phyloP scores from a whole-genome alignment of 805 yeast species.

The Priceomyces carsonii region DNA sequence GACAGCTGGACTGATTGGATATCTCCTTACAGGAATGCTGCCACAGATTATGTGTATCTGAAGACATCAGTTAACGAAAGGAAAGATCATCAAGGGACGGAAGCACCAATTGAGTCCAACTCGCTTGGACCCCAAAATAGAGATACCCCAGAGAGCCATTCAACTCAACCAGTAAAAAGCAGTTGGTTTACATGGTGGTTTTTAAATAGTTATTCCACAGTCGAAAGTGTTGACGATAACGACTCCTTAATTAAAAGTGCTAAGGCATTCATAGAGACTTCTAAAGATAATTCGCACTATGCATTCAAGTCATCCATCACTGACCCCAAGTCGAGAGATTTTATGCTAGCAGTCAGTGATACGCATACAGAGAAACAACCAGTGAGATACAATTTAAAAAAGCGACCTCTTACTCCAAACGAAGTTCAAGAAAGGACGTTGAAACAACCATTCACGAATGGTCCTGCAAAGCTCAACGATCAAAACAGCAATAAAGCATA shows the following conservation, averaged over 20 bases:
- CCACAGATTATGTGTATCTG: conserved; percentile 14
- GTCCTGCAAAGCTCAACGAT: conserved; percentile 4
- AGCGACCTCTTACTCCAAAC: conserved; percentile 33
- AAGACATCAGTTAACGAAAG: conserved; percentile 4
- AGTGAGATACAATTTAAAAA: conserved; percentile 29
- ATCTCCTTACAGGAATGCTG: conserved; percentile 4
- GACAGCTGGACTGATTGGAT: conserved; percentile 11
- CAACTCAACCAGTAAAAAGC: background rate
- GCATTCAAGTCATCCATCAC: conserved; percentile 25
- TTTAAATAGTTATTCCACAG: conserved; percentile 13
- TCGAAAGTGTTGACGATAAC: conserved; percentile 19
- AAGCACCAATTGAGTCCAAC: too few relatives aligned
- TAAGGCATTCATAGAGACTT: conserved; percentile 30
- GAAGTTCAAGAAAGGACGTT: conserved; percentile 34
- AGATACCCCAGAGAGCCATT: conserved; percentile 1
- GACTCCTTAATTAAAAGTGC: conserved; percentile 29
- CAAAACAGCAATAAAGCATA: background rate
- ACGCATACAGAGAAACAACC: conserved; percentile 35
- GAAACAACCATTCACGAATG: conserved; percentile 3
- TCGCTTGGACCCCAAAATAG: background rate
- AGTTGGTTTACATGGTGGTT: conserved; percentile 30
- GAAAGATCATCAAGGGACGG: conserved; percentile 1
- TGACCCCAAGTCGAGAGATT: conserved; percentile 11
- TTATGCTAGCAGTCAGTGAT: conserved; percentile 35
- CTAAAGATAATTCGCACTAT: conserved; percentile 33